Evolutionary conservation across 257 asterid genomes (phyloP).

Genomic region (Datura wrightii): DNA sequence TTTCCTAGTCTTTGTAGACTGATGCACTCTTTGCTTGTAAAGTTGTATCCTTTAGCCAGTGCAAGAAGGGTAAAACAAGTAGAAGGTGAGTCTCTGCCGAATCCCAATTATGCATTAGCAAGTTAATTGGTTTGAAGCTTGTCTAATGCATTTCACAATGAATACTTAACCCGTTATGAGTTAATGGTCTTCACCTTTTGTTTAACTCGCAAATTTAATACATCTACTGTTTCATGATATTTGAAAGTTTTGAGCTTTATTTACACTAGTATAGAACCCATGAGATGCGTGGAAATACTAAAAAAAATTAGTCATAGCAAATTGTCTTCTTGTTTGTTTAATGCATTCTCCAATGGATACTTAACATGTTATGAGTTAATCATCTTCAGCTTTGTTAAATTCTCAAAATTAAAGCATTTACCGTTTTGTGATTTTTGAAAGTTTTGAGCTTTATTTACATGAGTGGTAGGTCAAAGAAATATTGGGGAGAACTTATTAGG

Average conservation of each 20-base stretch:
- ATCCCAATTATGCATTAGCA: background rate
- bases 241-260: background rate
- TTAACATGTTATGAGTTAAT: background rate
- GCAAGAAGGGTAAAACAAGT: conserved; percentile 58
- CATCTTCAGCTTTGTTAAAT: background rate
- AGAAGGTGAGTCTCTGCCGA: conserved; percentile 49
- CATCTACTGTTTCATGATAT: background rate
- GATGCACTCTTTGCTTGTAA: conserved; percentile 59
- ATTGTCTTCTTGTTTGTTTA: background rate
- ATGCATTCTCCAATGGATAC: background rate
- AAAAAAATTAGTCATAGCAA: background rate
- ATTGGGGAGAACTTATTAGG: background rate
- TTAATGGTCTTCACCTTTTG: background rate
- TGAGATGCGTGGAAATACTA: background rate
- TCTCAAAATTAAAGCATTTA: background rate
- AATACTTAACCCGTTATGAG: background rate
- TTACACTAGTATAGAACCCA: background rate
- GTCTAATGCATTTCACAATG: background rate
- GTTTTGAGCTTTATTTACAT: background rate
- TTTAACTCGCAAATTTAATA: background rate
- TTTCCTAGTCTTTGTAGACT: conserved; percentile 63
- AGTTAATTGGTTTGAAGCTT: background rate
- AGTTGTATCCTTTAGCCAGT: conserved; percentile 59
- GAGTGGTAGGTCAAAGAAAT: no score
- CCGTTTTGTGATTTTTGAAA: background rate